These are phyloP conservation scores for Piedraia hortae DNA, from an alignment of 2,329 filamentous ascomycete species.

Conservation along the genomic window DNA sequence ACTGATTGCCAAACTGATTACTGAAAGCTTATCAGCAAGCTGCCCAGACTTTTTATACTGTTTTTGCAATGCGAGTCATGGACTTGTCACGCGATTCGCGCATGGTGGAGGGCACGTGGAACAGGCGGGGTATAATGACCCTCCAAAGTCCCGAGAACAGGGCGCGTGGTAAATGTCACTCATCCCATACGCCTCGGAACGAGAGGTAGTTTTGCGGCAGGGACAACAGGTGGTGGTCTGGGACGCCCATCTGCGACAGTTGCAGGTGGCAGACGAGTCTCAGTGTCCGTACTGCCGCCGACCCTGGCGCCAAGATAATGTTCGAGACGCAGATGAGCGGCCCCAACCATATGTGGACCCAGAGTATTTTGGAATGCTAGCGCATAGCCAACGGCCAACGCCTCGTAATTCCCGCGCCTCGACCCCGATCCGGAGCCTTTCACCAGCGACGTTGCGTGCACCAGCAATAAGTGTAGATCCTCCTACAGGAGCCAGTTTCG, in stretches of 20 bases:
- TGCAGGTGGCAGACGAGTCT: conserved; percentile 43
- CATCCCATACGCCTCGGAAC: conserved; percentile 46
- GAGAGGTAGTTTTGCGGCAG: conserved; percentile 58
- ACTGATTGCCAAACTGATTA: too few relatives aligned
- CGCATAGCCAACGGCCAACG: conserved; percentile 19
- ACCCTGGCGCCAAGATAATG: conserved; percentile 26
- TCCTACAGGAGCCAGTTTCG: conserved; percentile 24
- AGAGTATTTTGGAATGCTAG: conserved; percentile 86
- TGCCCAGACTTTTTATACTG: too few relatives aligned
- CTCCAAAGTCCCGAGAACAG: too few relatives aligned
- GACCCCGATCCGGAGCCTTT: conserved; percentile 17
- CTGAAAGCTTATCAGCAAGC: too few relatives aligned
- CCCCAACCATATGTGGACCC: conserved; percentile 47
- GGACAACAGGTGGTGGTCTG: conserved; percentile 79
- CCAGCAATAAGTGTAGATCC: conserved; percentile 14
- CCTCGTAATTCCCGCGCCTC: conserved; percentile 18
- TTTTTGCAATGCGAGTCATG: too few relatives aligned
- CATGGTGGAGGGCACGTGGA: too few relatives aligned
- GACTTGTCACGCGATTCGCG: too few relatives aligned
- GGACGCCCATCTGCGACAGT: conserved; percentile 57
- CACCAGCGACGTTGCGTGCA: conserved; percentile 13
- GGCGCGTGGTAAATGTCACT: conserved; percentile 35
- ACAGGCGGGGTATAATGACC: too few relatives aligned
- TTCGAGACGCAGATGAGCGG: background rate
- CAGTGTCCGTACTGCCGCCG: conserved; percentile 85